Evolutionary conservation across 208 protist species (phyloP), one percentile per base, ranked within the genome.

Genomic region (Vickermania spadyakhi): DNA sequence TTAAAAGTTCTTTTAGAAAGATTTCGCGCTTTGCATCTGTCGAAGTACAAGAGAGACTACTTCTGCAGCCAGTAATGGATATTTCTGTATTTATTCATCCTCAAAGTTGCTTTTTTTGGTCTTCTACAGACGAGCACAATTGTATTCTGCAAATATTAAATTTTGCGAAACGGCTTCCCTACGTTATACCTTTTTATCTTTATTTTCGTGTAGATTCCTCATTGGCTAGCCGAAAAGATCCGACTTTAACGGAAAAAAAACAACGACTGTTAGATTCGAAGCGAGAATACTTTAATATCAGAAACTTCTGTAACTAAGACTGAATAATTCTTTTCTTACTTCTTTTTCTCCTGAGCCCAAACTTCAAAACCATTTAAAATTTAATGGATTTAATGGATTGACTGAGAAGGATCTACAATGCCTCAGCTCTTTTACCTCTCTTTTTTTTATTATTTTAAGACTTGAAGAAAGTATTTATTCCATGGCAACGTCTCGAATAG

Each of bases 51-150:
- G 69, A 53, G 22, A 54, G 49, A 18, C 81, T 87, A 26, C 61
- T 93, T n/a, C 62, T 91, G 68, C 86, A 92, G 71, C 86, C 86
- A 5, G 79, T 93, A 18, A 56, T 96, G 28, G 86, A 96, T 45
- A 58, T 93, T 21, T 76, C 84, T 25, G 84, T 78, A 52, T 73
- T 87, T 42, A 60, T 91, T 25, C 86, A 96, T 68, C 85, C 86
- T 0, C 42, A 75, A 18, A 81, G 82, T 25, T 96, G 89, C 63
- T 96, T 93, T 66, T 91, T 77, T 81, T 89, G 77, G 84, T 79
- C 59, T 56, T 64, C 60, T 14, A 80, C 79, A 64, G 78, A 87
- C 41, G 86, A 93, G 51, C 72, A 79, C 27, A 68, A 69, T n/a
- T 91, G 79, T 22, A 61, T 91, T 3, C 45, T 56, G 49, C 83